These are phyloP conservation scores for Pogostemon cablin DNA, from an alignment of 257 asterid genomes.

Conservation along the genomic window DNA sequence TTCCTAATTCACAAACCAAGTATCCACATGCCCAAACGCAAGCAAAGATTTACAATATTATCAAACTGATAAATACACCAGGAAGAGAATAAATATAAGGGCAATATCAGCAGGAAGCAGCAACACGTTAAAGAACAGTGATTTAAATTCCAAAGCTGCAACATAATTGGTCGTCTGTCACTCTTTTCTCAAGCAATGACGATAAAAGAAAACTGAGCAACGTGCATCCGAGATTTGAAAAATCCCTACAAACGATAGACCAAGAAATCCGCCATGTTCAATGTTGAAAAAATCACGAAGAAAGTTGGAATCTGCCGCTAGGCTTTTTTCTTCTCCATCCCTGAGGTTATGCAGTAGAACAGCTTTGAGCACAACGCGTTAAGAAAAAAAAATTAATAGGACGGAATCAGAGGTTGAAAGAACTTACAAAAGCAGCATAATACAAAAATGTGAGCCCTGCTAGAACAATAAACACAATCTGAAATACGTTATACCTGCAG, in stretches of 20 bases:
- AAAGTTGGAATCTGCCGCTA: slow-evolving; percentile 81
- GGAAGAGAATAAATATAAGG: slow-evolving; percentile 31
- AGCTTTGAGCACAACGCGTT: slow-evolving; percentile 26
- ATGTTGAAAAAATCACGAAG: slow-evolving; percentile 49
- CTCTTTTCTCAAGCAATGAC: slow-evolving; percentile 42
- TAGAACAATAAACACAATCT: slow-evolving; percentile 73
- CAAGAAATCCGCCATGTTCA: slow-evolving; percentile 29
- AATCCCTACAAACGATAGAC: slow-evolving; percentile 32
- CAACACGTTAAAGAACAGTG: slow-evolving; percentile 35
- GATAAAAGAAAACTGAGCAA: slow-evolving; percentile 43
- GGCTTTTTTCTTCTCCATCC: slow-evolving; percentile 88
- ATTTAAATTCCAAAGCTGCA: slow-evolving; percentile 33
- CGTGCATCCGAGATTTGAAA: slow-evolving; percentile 38
- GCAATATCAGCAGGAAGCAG: slow-evolving; percentile 33
- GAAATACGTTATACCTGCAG: slow-evolving; percentile 89
- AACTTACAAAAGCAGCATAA: slow-evolving; percentile 82
- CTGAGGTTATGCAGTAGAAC: slow-evolving; percentile 39
- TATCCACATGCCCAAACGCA: slow-evolving; percentile 35
- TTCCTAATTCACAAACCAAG: slow-evolving; percentile 34
- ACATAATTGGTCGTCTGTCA: slow-evolving; percentile 30
- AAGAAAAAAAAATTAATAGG: slow-evolving; percentile 4
- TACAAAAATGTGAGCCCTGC: slow-evolving; percentile 92
- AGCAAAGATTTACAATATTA: slow-evolving; percentile 42
- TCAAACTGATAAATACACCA: slow-evolving; percentile 57
- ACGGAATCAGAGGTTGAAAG: slow-evolving; percentile 16